A percentile compares a stretch with the other conserved stretches of the same genome.
phyloP scores from a whole-genome alignment of 83 land plant species.

The Diphasiastrum complanatum region DNA sequence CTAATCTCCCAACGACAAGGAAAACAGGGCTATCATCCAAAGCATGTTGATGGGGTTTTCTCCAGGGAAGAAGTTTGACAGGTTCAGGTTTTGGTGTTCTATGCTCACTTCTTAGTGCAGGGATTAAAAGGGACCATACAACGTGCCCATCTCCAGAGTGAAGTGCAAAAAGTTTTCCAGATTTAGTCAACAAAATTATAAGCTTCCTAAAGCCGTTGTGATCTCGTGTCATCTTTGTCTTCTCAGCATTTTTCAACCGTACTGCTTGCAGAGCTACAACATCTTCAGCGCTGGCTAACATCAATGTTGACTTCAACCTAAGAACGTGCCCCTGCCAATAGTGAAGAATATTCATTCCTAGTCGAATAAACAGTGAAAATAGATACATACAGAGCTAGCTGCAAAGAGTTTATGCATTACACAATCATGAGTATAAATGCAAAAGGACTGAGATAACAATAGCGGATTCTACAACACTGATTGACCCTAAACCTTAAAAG shows the following conservation, averaged over 20 bases:
- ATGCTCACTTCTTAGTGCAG: background rate
- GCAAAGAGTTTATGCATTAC: background rate
- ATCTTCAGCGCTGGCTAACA: constrained; percentile 51
- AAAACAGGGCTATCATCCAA: constrained; percentile 4
- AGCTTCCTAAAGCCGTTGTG: constrained; percentile 10
- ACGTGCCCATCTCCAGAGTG: constrained; percentile 11
- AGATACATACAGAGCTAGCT: background rate
- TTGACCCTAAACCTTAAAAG: background rate
- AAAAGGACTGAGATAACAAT: background rate
- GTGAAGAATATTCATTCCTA: background rate
- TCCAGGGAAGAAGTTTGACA: constrained; percentile 5
- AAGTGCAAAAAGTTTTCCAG: constrained; percentile 21
- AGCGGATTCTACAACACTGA: background rate
- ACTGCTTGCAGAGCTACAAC: background rate
- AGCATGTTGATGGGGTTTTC: background rate
- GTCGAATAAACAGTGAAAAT: background rate
- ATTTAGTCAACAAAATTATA: constrained; percentile 7
- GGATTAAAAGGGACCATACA: constrained; percentile 13
- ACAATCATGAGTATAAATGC: background rate
- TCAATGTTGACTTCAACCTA: background rate
- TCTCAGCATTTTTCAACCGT: background rate
- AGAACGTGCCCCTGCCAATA: constrained; percentile 10
- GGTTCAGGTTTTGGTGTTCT: background rate
- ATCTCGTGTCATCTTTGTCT: constrained; percentile 6
- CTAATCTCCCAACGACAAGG: constrained; percentile 9